Percentiles rank a stretch among this genome's conserved stretches.
Evolutionary conservation across 495 filamentous ascomycete genomes (phyloP).

Genomic region (Penicillium desertorum): DNA sequence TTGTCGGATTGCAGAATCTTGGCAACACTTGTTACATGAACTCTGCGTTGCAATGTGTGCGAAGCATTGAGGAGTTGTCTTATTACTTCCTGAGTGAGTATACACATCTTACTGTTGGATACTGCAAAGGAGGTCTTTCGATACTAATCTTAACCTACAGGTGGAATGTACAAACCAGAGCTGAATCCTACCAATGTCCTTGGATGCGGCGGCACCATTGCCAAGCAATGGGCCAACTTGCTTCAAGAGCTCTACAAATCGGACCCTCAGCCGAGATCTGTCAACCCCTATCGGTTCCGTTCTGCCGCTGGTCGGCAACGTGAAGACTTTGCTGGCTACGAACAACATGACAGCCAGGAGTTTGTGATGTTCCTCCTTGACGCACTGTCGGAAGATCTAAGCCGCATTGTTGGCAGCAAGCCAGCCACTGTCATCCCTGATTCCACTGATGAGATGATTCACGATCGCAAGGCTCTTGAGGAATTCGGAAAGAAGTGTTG

Average conservation of each 20-base stretch:
- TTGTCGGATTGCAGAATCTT: conserved; percentile 79
- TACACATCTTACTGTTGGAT: conserved; percentile 1
- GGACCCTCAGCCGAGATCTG: conserved; percentile 53
- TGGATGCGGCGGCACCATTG: conserved; percentile 78
- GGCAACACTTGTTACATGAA: conserved; percentile 99
- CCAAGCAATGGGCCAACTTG: conserved; percentile 72
- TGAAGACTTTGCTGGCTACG: conserved; percentile 86
- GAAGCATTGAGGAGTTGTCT: conserved; percentile 86
- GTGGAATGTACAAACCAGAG: conserved; percentile 68
- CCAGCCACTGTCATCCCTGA: conserved; percentile 98
- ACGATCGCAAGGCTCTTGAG: conserved; percentile 70
- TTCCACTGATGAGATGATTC: conserved; percentile 94
- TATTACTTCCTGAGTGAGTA: conserved; percentile 77
- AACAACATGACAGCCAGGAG: conserved; percentile 96
- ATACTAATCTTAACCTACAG: conserved; percentile 36
- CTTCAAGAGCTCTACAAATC: conserved; percentile 67
- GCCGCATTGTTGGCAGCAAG: conserved; percentile 82
- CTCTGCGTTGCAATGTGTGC: conserved; percentile 89
- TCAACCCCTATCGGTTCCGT: conserved; percentile 78
- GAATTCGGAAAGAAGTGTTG: conserved; percentile 84
- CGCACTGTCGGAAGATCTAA: conserved; percentile 91
- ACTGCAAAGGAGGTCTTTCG: neutral
- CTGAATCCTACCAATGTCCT: conserved; percentile 83
- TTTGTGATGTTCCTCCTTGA: conserved; percentile 96
- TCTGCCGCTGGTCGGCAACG: conserved; percentile 73